Conservation (phyloP, 352 stramenopile genomes). For the Phytopythium sindhum region DNA sequence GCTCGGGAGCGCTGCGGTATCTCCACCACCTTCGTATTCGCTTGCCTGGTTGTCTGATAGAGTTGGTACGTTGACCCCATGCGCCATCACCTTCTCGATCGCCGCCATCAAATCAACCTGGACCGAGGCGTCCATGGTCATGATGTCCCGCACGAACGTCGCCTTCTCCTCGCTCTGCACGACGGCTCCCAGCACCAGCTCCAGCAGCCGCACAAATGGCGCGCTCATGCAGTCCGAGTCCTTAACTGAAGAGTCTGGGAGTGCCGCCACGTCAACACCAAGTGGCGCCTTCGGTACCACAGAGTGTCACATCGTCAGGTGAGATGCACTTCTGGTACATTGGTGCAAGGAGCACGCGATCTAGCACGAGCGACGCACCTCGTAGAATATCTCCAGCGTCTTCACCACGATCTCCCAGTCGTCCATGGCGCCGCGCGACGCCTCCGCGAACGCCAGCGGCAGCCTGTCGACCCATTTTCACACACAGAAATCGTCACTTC, state of each 20-base stretch:
- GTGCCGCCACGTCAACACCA: constrained; percentile 17
- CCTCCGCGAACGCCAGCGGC: neutral
- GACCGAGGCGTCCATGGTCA: constrained; percentile 52
- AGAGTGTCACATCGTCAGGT: neutral
- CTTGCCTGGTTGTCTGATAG: neutral
- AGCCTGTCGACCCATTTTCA: neutral
- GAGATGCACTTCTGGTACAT: neutral
- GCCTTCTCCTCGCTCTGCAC: constrained; percentile 59
- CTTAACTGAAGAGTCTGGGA: constrained; percentile 7
- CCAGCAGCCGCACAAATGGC: constrained; percentile 21
- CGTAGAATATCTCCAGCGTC: constrained; percentile 52
- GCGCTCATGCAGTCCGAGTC: constrained; percentile 11
- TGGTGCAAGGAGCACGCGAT: neutral
- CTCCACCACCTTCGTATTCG: neutral
- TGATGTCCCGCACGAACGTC: constrained; percentile 61
- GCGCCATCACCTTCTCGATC: constrained; percentile 53
- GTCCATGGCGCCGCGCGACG: neutral
- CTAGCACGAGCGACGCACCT: constrained; percentile 18
- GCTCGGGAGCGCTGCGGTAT: neutral
- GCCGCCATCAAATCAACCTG: constrained; percentile 61
- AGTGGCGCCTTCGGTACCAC: neutral
- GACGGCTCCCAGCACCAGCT: constrained; percentile 43
- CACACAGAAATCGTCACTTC: neutral
- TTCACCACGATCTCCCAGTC: constrained; percentile 11
- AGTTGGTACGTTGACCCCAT: constrained; percentile 10